A percentile compares a stretch with the other conserved stretches of the same genome.
These are phyloP conservation scores for Dactylellina haptotyla DNA, from an alignment of 2,329 filamentous ascomycete genomes.

Conservation along the genomic window DNA sequence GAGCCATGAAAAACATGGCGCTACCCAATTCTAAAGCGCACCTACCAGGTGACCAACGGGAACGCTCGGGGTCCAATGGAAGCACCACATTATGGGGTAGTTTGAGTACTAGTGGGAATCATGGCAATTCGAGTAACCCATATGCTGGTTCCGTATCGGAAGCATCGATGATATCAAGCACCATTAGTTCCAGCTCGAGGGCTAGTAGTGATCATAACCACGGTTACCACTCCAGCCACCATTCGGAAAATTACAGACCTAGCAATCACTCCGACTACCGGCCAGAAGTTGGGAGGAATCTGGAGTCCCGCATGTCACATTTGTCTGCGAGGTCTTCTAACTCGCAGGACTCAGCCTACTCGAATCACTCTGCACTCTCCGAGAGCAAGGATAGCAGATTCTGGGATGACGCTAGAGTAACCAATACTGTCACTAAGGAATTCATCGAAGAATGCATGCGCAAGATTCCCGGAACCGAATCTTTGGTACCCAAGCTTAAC, in stretches of 20 bases:
- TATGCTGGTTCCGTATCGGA: slow-evolving; percentile 21
- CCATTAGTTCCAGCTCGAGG: slow-evolving; percentile 28
- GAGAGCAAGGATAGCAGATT: slow-evolving; percentile 43
- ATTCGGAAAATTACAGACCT: slow-evolving; percentile 12
- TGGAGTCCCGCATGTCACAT: slow-evolving; percentile 42
- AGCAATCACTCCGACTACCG: slow-evolving; percentile 7
- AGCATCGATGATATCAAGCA: slow-evolving; percentile 29
- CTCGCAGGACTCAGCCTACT: slow-evolving; percentile 32
- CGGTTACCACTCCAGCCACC: neutral
- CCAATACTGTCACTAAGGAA: slow-evolving; percentile 35
- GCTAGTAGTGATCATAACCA: slow-evolving; percentile 15
- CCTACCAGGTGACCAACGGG: slow-evolving; percentile 17
- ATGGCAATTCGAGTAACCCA: slow-evolving; percentile 13
- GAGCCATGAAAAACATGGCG: slow-evolving; percentile 32
- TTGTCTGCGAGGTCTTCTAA: slow-evolving; percentile 33
- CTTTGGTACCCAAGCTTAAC: slow-evolving; percentile 65
- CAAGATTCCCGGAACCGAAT: slow-evolving; percentile 24
- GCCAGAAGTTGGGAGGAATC: slow-evolving; percentile 17
- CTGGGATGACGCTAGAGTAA: slow-evolving; percentile 44
- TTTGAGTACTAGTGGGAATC: slow-evolving; percentile 7
- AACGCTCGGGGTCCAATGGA: slow-evolving; percentile 29
- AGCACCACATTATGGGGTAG: slow-evolving; percentile 44
- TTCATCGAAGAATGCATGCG: slow-evolving; percentile 44
- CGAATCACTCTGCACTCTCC: slow-evolving; percentile 20
- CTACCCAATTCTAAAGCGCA: slow-evolving; percentile 51